These are phyloP conservation scores for Verticillium longisporum DNA, from an alignment of 2,329 filamentous ascomycete genomes.

Conservation along the genomic window DNA sequence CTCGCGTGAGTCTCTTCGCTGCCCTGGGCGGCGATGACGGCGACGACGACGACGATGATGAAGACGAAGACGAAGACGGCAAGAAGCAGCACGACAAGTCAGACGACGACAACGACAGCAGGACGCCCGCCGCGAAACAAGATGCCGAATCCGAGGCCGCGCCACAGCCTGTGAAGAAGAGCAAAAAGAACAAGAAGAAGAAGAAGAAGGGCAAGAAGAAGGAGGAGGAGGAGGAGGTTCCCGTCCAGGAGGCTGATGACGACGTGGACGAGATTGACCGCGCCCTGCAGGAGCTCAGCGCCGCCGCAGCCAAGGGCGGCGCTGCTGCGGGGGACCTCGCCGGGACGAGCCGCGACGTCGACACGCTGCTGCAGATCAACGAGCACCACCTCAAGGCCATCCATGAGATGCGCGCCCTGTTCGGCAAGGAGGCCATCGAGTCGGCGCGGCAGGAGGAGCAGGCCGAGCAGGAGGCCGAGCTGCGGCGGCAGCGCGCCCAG, in stretches of 20 bases:
- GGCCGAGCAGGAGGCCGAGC: slow-evolving; percentile 28
- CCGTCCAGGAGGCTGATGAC: slow-evolving; percentile 8
- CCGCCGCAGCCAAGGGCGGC: slow-evolving; percentile 11
- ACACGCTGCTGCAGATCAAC: slow-evolving; percentile 41
- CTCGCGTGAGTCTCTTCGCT: slow-evolving; percentile 42
- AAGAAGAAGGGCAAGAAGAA: slow-evolving; percentile 29
- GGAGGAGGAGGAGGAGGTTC: slow-evolving; percentile 17
- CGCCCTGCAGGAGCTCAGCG: slow-evolving; percentile 41
- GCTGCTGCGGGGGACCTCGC: slow-evolving; percentile 4
- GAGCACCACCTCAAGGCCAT: slow-evolving; percentile 72
- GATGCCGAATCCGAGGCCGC: slow-evolving; percentile 12
- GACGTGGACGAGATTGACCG: slow-evolving; percentile 49
- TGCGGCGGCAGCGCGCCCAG: slow-evolving; percentile 25
- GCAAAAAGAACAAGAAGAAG: slow-evolving; percentile 30
- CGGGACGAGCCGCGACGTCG: slow-evolving; percentile 13
- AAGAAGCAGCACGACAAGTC: not conserved
- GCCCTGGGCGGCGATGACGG: slow-evolving; percentile 40
- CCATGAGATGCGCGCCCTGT: slow-evolving; percentile 77
- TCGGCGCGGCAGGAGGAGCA: slow-evolving; percentile 43
- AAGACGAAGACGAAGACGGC: slow-evolving; percentile 21
- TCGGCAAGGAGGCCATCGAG: slow-evolving; percentile 51
- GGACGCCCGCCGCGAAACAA: slow-evolving; percentile 10
- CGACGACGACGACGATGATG: slow-evolving; percentile 31
- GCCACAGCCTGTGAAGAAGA: slow-evolving; percentile 24
- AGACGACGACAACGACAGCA: slow-evolving; percentile 14